A percentile compares a stretch with the other conserved stretches of the same genome.
Conservation (phyloP, 129 eudicot species). For the Erigeron canadensis region DNA sequence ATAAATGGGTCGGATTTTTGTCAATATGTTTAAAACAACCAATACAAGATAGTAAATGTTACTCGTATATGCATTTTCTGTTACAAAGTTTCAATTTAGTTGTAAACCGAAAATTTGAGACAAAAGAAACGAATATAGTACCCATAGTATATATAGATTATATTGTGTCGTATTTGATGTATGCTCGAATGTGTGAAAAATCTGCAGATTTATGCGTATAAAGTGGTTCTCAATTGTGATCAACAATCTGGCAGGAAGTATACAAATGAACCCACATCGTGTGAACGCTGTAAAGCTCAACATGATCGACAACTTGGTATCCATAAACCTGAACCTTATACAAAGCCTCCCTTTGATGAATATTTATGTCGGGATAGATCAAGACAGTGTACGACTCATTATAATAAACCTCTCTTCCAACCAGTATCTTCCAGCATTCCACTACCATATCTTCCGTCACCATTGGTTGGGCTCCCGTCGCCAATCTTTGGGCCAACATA, state of each 20-base stretch:
- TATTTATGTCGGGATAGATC: background rate
- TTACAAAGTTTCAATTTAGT: background rate
- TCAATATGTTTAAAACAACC: no score
- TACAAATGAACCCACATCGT: background rate
- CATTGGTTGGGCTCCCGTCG: background rate
- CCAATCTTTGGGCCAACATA: background rate
- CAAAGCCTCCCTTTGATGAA: no score
- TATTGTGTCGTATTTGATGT: background rate
- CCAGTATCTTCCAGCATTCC: background rate
- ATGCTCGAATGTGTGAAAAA: background rate
- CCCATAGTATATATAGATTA: background rate
- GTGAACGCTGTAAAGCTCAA: no score
- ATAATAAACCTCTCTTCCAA: background rate
- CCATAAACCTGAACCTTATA: background rate
- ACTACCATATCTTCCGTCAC: background rate
- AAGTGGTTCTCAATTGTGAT: background rate
- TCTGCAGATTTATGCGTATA: background rate
- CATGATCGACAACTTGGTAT: background rate
- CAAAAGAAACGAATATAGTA: background rate
- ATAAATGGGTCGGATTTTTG: no score
- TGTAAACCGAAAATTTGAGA: no score
- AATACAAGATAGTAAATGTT: background rate
- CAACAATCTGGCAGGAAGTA: background rate
- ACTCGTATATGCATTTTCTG: background rate
- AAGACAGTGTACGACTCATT: background rate